A percentile compares a stretch with the other conserved stretches of the same genome.
These are phyloP conservation scores for Noccaea bulbosa DNA, from an alignment of 345 rosid species.

Conservation along the genomic window DNA sequence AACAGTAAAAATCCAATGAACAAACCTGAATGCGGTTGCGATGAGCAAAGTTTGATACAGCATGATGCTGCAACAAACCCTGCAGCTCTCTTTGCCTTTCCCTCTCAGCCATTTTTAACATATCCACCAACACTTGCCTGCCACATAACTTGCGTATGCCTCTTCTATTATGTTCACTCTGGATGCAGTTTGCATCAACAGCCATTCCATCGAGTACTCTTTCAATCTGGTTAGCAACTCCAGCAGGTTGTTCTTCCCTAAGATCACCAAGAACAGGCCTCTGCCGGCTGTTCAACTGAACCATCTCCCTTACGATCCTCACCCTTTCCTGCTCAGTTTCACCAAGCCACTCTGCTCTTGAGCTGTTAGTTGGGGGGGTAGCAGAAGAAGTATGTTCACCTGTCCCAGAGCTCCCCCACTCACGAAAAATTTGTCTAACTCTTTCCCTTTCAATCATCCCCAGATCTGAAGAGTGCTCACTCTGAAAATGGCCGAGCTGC, in stretches of 20 bases:
- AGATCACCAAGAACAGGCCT: conserved; percentile 58
- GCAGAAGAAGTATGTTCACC: conserved; percentile 56
- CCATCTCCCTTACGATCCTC: conserved; percentile 85
- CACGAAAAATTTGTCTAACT: conserved; percentile 83
- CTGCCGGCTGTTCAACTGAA: conserved; percentile 72
- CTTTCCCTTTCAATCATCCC: conserved; percentile 87
- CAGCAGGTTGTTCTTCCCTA: conserved; percentile 64
- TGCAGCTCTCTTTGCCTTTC: conserved; percentile 85
- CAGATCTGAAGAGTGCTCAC: conserved; percentile 57
- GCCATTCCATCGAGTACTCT: conserved; percentile 69
- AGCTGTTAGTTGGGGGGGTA: conserved; percentile 49
- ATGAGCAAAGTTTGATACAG: conserved; percentile 88
- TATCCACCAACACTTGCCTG: conserved; percentile 82
- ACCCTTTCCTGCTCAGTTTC: conserved; percentile 96
- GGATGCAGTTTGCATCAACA: conserved; percentile 54
- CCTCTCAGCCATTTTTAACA: conserved; percentile 78
- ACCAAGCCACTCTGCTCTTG: conserved; percentile 81
- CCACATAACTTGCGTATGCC: conserved; percentile 88
- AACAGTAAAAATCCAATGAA: conserved; percentile 1
- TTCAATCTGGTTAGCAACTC: conserved; percentile 66
- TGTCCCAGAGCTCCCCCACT: conserved; percentile 74
- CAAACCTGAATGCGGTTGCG: conserved; percentile 93
- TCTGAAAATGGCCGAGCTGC: conserved; percentile 12
- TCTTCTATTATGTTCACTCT: conserved; percentile 58
- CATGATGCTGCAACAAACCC: conserved; percentile 61